Conservation (phyloP, 176 grass and related monocot species). For the Oryza meridionalis region DNA sequence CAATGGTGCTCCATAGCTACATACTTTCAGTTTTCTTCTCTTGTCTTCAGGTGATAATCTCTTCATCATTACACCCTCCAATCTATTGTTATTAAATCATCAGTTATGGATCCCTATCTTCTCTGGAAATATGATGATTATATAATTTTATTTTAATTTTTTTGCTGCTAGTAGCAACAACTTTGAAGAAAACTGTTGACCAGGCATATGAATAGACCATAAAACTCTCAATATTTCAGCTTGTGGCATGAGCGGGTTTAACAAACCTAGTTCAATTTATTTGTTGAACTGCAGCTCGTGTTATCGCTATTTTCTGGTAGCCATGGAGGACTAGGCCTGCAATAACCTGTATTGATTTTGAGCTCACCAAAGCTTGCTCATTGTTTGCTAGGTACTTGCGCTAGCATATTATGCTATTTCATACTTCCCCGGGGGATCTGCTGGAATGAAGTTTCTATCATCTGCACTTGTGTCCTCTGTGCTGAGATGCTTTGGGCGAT, state of each 20-base stretch:
- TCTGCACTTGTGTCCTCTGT: conserved; percentile 70
- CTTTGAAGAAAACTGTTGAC: not conserved
- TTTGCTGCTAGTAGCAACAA: conserved; percentile 22
- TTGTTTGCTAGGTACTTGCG: conserved; percentile 68
- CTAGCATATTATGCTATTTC: conserved; percentile 98
- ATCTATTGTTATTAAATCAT: conserved; percentile 14
- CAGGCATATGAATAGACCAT: conserved; percentile 10
- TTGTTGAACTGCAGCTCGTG: not conserved
- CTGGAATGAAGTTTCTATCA: conserved; percentile 90
- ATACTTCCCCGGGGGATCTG: conserved; percentile 96
- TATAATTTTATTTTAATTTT: not conserved
- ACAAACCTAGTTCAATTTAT: not conserved
- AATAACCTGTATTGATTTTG: not conserved
- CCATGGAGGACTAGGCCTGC: not conserved
- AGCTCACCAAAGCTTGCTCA: conserved; percentile 32
- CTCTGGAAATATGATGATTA: not conserved
- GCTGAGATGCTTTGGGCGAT: conserved; percentile 85
- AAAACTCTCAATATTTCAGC: conserved; percentile 3
- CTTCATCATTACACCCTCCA: not conserved
- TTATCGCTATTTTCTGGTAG: not conserved
- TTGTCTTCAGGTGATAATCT: conserved; percentile 70
- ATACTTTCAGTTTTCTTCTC: conserved; percentile 97
- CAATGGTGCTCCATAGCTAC: conserved; percentile 98
- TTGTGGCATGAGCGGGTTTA: not conserved
- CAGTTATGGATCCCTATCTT: conserved; percentile 11